Conservation (phyloP, 768 basidiomycete species). For the Russula virescens region DNA sequence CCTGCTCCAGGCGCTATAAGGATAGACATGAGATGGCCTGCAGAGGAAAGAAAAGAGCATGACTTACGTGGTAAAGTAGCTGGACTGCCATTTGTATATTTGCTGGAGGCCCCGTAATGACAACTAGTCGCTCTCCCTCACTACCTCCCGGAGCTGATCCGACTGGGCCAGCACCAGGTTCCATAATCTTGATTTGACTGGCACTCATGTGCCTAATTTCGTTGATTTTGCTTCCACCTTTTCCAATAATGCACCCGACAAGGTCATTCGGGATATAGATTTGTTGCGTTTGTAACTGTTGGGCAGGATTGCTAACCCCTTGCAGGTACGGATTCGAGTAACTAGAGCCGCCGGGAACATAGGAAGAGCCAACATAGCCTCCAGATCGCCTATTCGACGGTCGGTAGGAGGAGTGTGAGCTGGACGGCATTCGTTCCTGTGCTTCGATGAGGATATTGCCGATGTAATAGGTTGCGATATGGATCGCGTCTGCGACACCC, state of each 20-base stretch:
- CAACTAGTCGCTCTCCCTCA: constrained; percentile 88
- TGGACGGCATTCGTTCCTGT: constrained; percentile 74
- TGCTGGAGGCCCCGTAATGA: constrained; percentile 90
- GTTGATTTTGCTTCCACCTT: constrained; percentile 97
- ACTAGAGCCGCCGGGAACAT: constrained; percentile 67
- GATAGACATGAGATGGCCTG: background rate
- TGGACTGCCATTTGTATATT: constrained; percentile 98
- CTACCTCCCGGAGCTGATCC: constrained; percentile 65
- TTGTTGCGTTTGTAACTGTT: constrained; percentile 89
- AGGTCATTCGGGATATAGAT: constrained; percentile 98
- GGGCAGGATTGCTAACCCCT: constrained; percentile 32
- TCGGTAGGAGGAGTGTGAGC: constrained; percentile 59
- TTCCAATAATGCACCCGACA: constrained; percentile 96
- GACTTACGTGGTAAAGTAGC: constrained; percentile 74
- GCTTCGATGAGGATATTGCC: constrained; percentile 96
- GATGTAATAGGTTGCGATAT: constrained; percentile 99
- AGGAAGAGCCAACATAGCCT: constrained; percentile 47
- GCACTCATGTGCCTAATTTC: constrained; percentile 95
- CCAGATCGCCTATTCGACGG: constrained; percentile 54
- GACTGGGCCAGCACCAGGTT: constrained; percentile 77
- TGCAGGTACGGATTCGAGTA: constrained; percentile 44
- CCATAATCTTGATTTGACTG: constrained; percentile 98
- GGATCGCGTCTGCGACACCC: constrained; percentile 97
- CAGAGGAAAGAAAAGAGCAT: background rate
- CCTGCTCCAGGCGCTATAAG: constrained; percentile 72